Evolutionary conservation across 768 basidiomycete genomes (phyloP), one percentile per base, ranked within the genome.

Genomic region (Lentinus brumalis): DNA sequence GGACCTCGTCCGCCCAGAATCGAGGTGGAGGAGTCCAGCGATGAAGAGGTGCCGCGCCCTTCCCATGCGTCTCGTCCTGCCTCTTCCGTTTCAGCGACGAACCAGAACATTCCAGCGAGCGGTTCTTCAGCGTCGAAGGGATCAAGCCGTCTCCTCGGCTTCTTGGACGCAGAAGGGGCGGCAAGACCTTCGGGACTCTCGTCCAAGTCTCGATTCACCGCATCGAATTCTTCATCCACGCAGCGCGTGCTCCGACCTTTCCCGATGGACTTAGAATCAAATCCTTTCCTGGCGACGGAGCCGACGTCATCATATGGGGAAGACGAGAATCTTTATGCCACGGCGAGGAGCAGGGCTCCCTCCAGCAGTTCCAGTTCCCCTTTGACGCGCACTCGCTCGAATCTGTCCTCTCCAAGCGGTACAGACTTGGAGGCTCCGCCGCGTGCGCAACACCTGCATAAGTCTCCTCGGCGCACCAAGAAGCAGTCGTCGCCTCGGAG

Each of bases 381-480:
- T 4, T 56, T 46, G 4, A 58, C 53, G 8, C 61, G 61, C 46
- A 12, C 57, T 0, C 52, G 61, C 2, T 58, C 56, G 0, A 45
- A 16, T 26, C 44, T 57, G 42, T 44, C 42, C 46, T 50, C 39
- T 15, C 15, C 56, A 11, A 54, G 58, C 3, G 60, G 60, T 10
- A 56, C 64, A 0, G 63, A 65, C 38, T 41, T 57, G 4, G 50
- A 51, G 9, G 18, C 38, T 0, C 39, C 46, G 35, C 4, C 35
- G 1, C 21, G 52, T 9, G 46, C 63, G n/a, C 9, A 70, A 9
- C 65, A 66, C 14, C 6, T 71, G 11, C 64, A 67, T 14, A 74
- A 75, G 50, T 76, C 75, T 1, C 75, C 73, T 7, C 74, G 71
- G n/a, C 71, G 70, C 46, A 70, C 67, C 7, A 47, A 50, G 21